Evolutionary conservation across 1,284 basidiomycete genomes (phyloP).

Genomic region (Moesziomyces globuligerus): DNA sequence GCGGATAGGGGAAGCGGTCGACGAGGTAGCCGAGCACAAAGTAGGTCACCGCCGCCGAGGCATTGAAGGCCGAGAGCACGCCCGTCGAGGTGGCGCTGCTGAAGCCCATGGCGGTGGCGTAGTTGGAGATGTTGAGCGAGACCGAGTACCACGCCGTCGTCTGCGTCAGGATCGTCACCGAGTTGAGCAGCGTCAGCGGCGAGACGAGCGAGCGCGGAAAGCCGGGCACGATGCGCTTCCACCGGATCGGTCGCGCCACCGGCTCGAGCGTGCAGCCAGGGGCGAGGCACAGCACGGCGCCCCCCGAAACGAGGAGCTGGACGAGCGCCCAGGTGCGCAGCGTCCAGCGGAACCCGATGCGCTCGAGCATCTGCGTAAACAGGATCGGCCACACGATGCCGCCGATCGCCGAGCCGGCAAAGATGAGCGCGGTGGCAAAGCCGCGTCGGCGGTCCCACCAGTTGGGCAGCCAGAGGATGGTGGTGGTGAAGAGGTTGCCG

Average conservation of each 20-base stretch:
- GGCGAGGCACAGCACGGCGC: constrained; percentile 21
- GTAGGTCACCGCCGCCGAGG: constrained; percentile 50
- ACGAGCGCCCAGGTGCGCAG: constrained; percentile 40
- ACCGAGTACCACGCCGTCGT: constrained; percentile 51
- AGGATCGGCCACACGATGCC: constrained; percentile 57
- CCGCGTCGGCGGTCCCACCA: constrained; percentile 54
- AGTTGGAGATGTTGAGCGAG: constrained; percentile 55
- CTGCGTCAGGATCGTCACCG: constrained; percentile 35
- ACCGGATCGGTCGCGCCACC: constrained; percentile 9
- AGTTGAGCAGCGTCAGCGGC: constrained; percentile 21
- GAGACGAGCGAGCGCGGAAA: constrained; percentile 30
- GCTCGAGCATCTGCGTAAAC: constrained; percentile 32
- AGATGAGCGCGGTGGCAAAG: constrained; percentile 53
- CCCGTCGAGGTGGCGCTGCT: constrained; percentile 42
- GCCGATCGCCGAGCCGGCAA: constrained; percentile 46
- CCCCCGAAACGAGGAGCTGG: constrained; percentile 37
- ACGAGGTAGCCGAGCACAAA: constrained; percentile 45
- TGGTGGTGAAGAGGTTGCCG: constrained; percentile 50
- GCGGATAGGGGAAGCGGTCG: constrained; percentile 44
- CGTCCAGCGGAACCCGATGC: constrained; percentile 55
- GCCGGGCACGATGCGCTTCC: constrained; percentile 21
- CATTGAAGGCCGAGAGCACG: constrained; percentile 58
- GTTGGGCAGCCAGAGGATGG: constrained; percentile 53
- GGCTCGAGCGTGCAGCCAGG: constrained; percentile 11
- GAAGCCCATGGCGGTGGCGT: constrained; percentile 49